Percentiles rank a stretch among this genome's conserved stretches.
Evolutionary conservation across 176 grass and related monocot genomes (phyloP).

Genomic region (Cenchrus purpureus): DNA sequence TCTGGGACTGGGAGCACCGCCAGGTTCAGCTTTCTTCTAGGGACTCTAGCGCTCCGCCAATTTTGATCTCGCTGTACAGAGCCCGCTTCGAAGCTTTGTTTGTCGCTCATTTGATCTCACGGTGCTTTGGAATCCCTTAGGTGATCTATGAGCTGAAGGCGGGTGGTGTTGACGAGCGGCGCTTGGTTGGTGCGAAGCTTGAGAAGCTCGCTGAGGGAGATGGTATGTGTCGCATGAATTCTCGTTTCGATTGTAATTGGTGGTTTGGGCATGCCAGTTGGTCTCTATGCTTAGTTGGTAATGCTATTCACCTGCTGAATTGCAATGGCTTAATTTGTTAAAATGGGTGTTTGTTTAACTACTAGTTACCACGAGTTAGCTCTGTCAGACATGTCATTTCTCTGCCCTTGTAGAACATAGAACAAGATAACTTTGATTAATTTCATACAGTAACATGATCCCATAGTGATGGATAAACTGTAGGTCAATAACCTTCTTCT

Average conservation of each 20-base stretch:
- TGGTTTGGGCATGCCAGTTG: conserved; percentile 2
- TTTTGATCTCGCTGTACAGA: conserved; percentile 27
- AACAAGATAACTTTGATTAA: conserved; percentile 16
- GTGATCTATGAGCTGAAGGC: conserved; percentile 99
- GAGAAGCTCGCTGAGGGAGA: conserved; percentile 99
- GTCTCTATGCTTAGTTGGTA: conserved; percentile 13
- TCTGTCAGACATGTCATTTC: conserved; percentile 10
- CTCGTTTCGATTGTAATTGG: conserved; percentile 28
- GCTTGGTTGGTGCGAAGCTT: conserved; percentile 86
- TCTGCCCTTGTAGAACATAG: background rate
- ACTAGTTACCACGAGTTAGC: background rate
- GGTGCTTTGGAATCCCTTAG: conserved; percentile 40
- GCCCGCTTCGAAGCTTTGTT: conserved; percentile 13
- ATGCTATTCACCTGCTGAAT: conserved; percentile 24
- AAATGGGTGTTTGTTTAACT: conserved; percentile 6
- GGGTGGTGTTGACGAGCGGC: conserved; percentile 87
- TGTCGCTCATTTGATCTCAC: conserved; percentile 19
- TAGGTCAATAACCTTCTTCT: background rate
- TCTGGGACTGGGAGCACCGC: conserved; percentile 99
- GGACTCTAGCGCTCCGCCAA: background rate
- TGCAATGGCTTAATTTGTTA: conserved; percentile 27
- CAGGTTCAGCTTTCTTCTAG: conserved; percentile 52
- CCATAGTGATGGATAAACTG: background rate
- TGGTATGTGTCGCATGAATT: conserved; percentile 50
- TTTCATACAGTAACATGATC: conserved; percentile 12